These are phyloP conservation scores for Rubroboletus satanas DNA, from an alignment of 768 basidiomycete species.

Conservation along the genomic window DNA sequence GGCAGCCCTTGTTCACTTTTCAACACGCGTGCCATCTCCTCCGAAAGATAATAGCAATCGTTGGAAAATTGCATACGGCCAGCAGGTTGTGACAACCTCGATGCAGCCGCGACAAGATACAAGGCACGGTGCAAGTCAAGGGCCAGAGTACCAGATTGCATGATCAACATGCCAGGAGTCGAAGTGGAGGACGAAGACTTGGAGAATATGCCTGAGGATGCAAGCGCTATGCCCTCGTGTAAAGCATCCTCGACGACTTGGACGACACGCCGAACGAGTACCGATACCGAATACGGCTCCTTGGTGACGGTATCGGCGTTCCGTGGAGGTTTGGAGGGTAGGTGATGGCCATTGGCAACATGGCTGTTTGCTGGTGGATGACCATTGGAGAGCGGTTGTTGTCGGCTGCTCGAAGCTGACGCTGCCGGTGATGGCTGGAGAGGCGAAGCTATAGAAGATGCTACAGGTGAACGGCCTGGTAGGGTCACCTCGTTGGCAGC, in stretches of 20 bases:
- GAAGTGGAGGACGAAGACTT: constrained; percentile 27
- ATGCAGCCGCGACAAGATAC: constrained; percentile 59
- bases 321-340: constrained; percentile 18
- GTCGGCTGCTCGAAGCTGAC: constrained; percentile 55
- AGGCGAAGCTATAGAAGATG: constrained; percentile 22
- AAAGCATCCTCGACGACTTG: constrained; percentile 58
- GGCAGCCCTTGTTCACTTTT: constrained; percentile 27
- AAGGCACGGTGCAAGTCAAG: constrained; percentile 80
- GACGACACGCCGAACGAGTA: constrained; percentile 50
- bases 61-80: constrained; percentile 75
- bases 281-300: constrained; percentile 61
- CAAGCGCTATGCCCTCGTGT: constrained; percentile 63
- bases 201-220: constrained; percentile 51
- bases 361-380: constrained; percentile 23
- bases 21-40: constrained; percentile 37
- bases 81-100: constrained; percentile 47
- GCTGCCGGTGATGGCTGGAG: constrained; percentile 35
- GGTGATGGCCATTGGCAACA: constrained; percentile 13
- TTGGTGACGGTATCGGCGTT: constrained; percentile 17
- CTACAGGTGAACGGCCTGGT: constrained; percentile 27
- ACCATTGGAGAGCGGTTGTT: constrained; percentile 33
- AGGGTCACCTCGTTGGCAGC: constrained; percentile 26
- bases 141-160: constrained; percentile 58
- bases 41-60: constrained; percentile 66
- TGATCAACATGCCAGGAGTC: constrained; percentile 51